These are phyloP conservation scores for Malassezia arunalokei DNA, from an alignment of 1,284 basidiomycete species.

Conservation along the genomic window DNA sequence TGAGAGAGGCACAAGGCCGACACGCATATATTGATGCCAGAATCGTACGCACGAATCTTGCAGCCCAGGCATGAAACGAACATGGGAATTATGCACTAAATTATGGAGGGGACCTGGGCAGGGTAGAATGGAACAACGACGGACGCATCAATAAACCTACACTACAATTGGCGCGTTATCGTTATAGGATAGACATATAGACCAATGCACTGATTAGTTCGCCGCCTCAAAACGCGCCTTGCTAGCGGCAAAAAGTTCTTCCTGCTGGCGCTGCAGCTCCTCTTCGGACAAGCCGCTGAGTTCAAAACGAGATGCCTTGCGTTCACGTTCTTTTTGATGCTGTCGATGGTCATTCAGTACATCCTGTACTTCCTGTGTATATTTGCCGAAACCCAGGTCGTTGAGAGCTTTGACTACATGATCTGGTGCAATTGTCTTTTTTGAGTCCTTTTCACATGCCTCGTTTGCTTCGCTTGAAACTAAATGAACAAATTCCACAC, in stretches of 20 bases:
- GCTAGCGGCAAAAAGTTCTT: conserved; percentile 78
- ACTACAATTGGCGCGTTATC: not conserved
- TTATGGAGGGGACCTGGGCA: not conserved
- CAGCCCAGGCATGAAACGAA: no score
- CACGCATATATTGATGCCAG: no score
- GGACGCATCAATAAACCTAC: not conserved
- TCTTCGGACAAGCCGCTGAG: conserved; percentile 81
- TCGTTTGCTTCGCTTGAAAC: conserved; percentile 96
- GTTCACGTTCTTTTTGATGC: conserved; percentile 66
- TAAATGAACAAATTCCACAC: conserved; percentile 97
- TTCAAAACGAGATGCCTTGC: conserved; percentile 58
- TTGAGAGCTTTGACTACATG: conserved; percentile 86
- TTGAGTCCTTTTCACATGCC: conserved; percentile 93
- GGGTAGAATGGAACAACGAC: not conserved
- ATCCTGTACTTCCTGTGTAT: conserved; percentile 74
- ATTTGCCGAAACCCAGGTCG: conserved; percentile 78
- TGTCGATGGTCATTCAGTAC: conserved; percentile 91
- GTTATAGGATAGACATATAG: not conserved
- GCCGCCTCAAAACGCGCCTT: conserved; percentile 52
- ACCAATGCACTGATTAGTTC: conserved; percentile 11
- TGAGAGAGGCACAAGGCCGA: no score
- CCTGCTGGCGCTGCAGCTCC: conserved; percentile 74
- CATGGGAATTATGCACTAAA: not conserved
- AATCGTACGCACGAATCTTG: no score
- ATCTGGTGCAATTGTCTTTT: conserved; percentile 97